Evolutionary conservation across 2,329 filamentous ascomycete species (phyloP).

Genomic region (Dothideomycetes sp.): DNA sequence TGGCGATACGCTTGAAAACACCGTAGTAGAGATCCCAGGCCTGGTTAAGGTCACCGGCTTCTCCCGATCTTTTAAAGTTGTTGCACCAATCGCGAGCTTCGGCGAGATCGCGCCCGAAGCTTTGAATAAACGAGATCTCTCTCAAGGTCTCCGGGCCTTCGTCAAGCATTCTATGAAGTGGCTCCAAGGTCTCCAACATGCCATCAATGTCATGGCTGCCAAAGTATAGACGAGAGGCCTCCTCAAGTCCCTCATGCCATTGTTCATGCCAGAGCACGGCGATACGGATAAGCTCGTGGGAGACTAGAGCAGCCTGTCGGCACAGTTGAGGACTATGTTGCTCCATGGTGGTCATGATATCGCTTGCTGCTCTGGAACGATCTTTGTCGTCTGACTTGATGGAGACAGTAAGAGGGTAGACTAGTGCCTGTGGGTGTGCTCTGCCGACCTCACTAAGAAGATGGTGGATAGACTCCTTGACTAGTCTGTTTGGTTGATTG

Average conservation of each 20-base stretch:
- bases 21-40: constrained; percentile 99
- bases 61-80: constrained; percentile 77
- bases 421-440: constrained; percentile 87
- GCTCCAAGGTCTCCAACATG: constrained; percentile 86
- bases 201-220: constrained; percentile 95
- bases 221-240: constrained; percentile 87
- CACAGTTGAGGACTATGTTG: constrained; percentile 87
- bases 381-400: constrained; percentile 90
- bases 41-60: constrained; percentile 90
- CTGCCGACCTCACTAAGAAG: constrained; percentile 86
- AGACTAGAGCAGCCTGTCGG: constrained; percentile 89
- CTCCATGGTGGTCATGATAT: constrained; percentile 97
- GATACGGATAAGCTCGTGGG: constrained; percentile 91
- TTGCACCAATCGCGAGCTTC: constrained; percentile 95
- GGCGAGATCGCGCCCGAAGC: constrained; percentile 87
- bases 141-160: constrained; percentile 78
- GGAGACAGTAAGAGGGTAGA: constrained; percentile 93
- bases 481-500: constrained; percentile 83
- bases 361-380: constrained; percentile 74
- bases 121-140: constrained; percentile 95
- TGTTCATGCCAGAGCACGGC: constrained; percentile 97
- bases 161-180: constrained; percentile 73
- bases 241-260: constrained; percentile 96
- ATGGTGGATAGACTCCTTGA: constrained; percentile 84
- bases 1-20: constrained; percentile 88